A percentile compares a stretch with the other conserved stretches of the same genome.
Evolutionary conservation across 148 eudicot genomes (phyloP).

Genomic region (Selenicereus undatus): DNA sequence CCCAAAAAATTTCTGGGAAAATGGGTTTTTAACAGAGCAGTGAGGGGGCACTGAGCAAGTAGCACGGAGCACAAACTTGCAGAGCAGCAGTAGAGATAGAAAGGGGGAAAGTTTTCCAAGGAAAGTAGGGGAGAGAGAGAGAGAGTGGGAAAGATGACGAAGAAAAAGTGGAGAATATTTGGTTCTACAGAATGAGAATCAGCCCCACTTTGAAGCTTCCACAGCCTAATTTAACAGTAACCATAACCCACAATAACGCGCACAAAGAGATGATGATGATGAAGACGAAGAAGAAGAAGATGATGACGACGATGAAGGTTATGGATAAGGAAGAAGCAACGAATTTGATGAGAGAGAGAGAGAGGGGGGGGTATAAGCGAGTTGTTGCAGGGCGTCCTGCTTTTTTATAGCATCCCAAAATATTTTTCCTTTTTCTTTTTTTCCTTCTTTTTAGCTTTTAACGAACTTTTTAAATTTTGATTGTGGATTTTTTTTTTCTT

Average conservation of each 20-base stretch:
- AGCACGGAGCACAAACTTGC: constrained; percentile 18
- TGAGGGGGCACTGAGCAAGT: not conserved
- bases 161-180: constrained; percentile 7
- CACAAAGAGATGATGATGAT: not conserved
- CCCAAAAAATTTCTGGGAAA: constrained; percentile 10
- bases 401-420: constrained; percentile 8
- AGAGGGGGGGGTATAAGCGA: not conserved
- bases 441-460: not conserved
- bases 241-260: not conserved
- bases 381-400: not conserved
- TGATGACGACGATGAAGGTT: not conserved
- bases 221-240: not conserved
- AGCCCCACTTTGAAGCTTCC: constrained; percentile 4
- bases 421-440: not conserved
- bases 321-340: not conserved
- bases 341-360: not conserved
- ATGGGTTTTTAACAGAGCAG: not conserved
- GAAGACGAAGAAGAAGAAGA: not conserved
- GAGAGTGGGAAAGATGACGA: not conserved
- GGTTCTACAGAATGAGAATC: constrained; percentile 6
- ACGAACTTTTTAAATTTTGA: not conserved
- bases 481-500: not conserved
- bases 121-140: not conserved
- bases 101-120: constrained; percentile 1
- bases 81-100: not conserved